Conservation (phyloP, 108 stramenopile species). For the Schizochytrium sp. region DNA sequence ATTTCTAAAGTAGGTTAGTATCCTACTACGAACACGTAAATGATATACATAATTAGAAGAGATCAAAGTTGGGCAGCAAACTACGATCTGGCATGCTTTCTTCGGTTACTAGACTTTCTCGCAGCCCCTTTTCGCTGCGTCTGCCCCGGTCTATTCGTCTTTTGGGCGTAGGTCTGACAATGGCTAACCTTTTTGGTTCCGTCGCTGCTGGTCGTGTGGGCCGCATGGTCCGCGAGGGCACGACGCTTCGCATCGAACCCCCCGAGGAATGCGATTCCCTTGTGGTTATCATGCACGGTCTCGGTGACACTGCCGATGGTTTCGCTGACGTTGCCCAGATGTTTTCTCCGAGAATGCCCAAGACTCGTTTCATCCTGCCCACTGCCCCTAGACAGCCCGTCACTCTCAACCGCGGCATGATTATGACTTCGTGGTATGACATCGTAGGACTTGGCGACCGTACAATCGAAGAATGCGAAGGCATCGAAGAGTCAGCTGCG, state of each 20-base stretch:
- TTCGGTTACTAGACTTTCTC: no score
- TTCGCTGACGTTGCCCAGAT: slow-evolving; percentile 77
- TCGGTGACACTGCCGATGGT: slow-evolving; percentile 89
- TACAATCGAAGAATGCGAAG: slow-evolving; percentile 85
- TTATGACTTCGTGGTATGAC: slow-evolving; percentile 92
- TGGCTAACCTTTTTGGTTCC: slow-evolving; percentile 1
- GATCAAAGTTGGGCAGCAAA: no score
- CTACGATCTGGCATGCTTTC: no score
- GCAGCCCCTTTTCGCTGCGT: no score
- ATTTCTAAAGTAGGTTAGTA: no score
- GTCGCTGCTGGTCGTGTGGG: neutral
- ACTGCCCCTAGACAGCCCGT: slow-evolving; percentile 91
- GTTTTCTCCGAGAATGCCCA: slow-evolving; percentile 71
- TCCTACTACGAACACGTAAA: no score
- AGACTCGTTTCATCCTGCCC: slow-evolving; percentile 89
- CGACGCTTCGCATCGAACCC: slow-evolving; percentile 4
- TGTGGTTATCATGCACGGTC: slow-evolving; percentile 89
- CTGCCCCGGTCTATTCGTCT: no score
- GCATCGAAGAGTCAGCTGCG: slow-evolving; percentile 81
- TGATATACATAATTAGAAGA: no score
- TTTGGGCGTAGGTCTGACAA: neutral
- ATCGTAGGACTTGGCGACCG: slow-evolving; percentile 84
- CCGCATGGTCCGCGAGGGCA: slow-evolving; percentile 12
- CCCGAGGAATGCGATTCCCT: neutral
- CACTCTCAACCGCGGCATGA: slow-evolving; percentile 89